phyloP scores from a whole-genome alignment of 805 yeast genomes.

The Yamadazyma scolyti region DNA sequence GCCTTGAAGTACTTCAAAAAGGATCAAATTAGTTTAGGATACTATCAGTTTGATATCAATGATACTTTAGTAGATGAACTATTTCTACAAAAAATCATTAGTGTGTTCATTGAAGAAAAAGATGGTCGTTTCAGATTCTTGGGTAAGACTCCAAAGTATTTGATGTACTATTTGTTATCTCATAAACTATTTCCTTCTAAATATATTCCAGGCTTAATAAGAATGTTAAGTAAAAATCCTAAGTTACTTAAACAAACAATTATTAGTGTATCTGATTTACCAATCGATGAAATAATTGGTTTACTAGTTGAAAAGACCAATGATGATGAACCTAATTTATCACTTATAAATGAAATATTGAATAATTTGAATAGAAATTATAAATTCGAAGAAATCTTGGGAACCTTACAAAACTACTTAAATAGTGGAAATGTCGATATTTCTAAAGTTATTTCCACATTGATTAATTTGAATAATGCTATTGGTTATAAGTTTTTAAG shows the following conservation, averaged over 20 bases:
- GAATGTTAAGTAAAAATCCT: constrained; percentile 46
- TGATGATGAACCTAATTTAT: too few relatives aligned
- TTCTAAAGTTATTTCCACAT: constrained; percentile 32
- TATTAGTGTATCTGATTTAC: constrained; percentile 69
- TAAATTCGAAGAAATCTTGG: constrained; percentile 55
- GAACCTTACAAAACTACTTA: constrained; percentile 37
- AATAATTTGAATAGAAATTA: constrained; percentile 64
- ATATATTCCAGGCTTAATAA: constrained; percentile 53
- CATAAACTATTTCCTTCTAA: constrained; percentile 80
- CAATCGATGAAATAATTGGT: constrained; percentile 57
- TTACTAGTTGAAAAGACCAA: constrained; percentile 53
- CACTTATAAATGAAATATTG: constrained; percentile 66
- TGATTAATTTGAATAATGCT: constrained; percentile 39
- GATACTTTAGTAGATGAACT: too few relatives aligned
- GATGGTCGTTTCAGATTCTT: too few relatives aligned
- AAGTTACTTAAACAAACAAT: constrained; percentile 77
- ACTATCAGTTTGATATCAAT: too few relatives aligned
- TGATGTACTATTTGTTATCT: constrained; percentile 72
- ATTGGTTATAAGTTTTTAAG: constrained; percentile 62
- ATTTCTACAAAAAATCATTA: too few relatives aligned
- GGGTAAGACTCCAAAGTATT: constrained; percentile 44
- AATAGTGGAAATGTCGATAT: constrained; percentile 19
- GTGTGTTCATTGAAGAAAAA: too few relatives aligned
- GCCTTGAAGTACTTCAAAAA: constrained; percentile 9
- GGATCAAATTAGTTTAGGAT: too few relatives aligned